These are phyloP conservation scores for Grosmannia serpens DNA, from an alignment of 2,329 filamentous ascomycete genomes.

Conservation along the genomic window DNA sequence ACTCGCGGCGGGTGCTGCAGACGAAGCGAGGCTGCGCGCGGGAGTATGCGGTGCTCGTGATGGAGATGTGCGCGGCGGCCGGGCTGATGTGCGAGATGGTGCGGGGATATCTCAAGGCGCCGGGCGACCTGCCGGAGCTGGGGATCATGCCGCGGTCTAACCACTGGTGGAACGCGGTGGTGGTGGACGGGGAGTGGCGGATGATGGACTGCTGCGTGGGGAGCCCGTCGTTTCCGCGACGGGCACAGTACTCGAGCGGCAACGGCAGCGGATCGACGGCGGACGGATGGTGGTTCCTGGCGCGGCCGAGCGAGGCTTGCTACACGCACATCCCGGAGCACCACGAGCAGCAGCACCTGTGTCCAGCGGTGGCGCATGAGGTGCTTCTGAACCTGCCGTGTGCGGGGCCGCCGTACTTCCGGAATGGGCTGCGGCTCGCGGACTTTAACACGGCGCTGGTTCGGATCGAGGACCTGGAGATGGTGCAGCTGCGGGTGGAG, in stretches of 20 bases:
- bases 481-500: conserved; percentile 78
- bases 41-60: conserved; percentile 78
- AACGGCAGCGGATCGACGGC: conserved; percentile 56
- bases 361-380: conserved; percentile 76
- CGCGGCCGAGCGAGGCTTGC: conserved; percentile 77
- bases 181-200: conserved; percentile 91
- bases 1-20: conserved; percentile 74
- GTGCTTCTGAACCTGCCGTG: conserved; percentile 77
- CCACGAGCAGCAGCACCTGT: conserved; percentile 83
- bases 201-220: conserved; percentile 92
- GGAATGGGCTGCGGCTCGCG: conserved; percentile 63
- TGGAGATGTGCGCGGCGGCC: conserved; percentile 87
- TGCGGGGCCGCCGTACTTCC: conserved; percentile 80
- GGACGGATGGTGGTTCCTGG: conserved; percentile 90
- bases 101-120: conserved; percentile 79
- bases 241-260: conserved; percentile 61
- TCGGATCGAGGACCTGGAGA: conserved; percentile 82
- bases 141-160: conserved; percentile 78
- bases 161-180: conserved; percentile 94
- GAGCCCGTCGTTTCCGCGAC: conserved; percentile 76
- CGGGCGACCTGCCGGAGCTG: conserved; percentile 72
- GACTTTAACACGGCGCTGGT: conserved; percentile 85
- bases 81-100: conserved; percentile 82
- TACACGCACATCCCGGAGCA: conserved; percentile 91
- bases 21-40: conserved; percentile 74